Conservation (phyloP, 2,329 filamentous ascomycete genomes). For the Penicillium sp. region DNA sequence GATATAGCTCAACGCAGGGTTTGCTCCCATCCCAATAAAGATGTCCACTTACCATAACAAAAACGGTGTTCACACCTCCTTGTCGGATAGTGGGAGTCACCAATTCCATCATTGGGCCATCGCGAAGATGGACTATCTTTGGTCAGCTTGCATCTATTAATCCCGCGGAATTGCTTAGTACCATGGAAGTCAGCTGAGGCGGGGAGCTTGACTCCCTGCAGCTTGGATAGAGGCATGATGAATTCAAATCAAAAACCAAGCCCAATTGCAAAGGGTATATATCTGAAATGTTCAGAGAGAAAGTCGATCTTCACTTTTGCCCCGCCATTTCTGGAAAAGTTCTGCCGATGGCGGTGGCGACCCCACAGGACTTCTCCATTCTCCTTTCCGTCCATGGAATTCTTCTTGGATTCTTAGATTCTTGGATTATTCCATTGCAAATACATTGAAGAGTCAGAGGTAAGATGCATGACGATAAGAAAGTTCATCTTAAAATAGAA, state of each 20-base stretch:
- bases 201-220: constrained; percentile 52
- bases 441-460: background rate
- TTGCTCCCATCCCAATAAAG: constrained; percentile 26
- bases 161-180: constrained; percentile 17
- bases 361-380: background rate
- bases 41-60: constrained; percentile 46
- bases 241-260: background rate
- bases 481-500: background rate
- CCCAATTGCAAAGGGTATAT: constrained; percentile 1
- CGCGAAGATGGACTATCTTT: constrained; percentile 61
- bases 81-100: constrained; percentile 55
- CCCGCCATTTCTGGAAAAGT: constrained; percentile 29
- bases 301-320: constrained; percentile 11
- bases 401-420: too few species aligned
- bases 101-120: constrained; percentile 61
- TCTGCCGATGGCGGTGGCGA: constrained; percentile 25
- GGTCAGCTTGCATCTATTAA: constrained; percentile 11
- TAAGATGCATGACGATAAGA: background rate
- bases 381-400: too few species aligned
- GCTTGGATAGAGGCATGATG: constrained; percentile 33
- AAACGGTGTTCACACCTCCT: constrained; percentile 65
- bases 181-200: constrained; percentile 64
- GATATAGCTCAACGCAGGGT: constrained; percentile 21
- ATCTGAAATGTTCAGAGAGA: background rate
- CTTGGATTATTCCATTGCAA: too few species aligned